These are phyloP conservation scores for Tremella fuciformis DNA, from an alignment of 768 basidiomycete genomes.

Conservation along the genomic window DNA sequence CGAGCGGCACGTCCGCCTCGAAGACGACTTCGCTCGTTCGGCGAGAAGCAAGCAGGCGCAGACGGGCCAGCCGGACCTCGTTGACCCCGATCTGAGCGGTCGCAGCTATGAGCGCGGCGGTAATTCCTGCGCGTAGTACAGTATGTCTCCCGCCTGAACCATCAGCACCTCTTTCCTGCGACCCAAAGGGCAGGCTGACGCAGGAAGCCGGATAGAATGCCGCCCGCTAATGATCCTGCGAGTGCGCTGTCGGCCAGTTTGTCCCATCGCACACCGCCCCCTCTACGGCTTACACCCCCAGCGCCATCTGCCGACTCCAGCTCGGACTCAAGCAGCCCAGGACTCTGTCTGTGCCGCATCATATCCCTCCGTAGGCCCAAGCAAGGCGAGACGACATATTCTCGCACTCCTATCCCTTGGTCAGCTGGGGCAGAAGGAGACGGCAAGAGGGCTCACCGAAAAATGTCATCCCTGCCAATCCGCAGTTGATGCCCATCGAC, in stretches of 20 bases:
- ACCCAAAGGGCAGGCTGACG: not conserved
- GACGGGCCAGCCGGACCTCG: not conserved
- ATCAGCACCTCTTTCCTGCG: too few relatives aligned
- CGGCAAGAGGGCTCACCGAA: conserved; percentile 62
- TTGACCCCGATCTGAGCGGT: not conserved
- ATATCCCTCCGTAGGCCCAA: conserved; percentile 57
- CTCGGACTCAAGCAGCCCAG: not conserved
- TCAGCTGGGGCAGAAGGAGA: not conserved
- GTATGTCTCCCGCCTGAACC: conserved; percentile 2
- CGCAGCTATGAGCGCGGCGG: not conserved
- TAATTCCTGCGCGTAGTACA: not conserved
- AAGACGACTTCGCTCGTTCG: too few relatives aligned
- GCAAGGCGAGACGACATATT: conserved; percentile 69
- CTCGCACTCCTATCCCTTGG: conserved; percentile 62
- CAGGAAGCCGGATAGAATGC: not conserved
- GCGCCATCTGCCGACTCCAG: conserved; percentile 11
- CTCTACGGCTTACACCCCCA: conserved; percentile 21
- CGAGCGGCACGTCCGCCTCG: not conserved
- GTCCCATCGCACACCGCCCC: not conserved
- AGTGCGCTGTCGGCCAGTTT: not conserved
- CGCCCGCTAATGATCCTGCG: not conserved
- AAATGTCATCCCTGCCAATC: conserved; percentile 69
- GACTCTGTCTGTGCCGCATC: conserved; percentile 54
- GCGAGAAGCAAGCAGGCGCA: not conserved
- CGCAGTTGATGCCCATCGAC: conserved; percentile 69